phyloP scores from a whole-genome alignment of 2,329 filamentous ascomycete genomes.

The Verticillium nubilum region DNA sequence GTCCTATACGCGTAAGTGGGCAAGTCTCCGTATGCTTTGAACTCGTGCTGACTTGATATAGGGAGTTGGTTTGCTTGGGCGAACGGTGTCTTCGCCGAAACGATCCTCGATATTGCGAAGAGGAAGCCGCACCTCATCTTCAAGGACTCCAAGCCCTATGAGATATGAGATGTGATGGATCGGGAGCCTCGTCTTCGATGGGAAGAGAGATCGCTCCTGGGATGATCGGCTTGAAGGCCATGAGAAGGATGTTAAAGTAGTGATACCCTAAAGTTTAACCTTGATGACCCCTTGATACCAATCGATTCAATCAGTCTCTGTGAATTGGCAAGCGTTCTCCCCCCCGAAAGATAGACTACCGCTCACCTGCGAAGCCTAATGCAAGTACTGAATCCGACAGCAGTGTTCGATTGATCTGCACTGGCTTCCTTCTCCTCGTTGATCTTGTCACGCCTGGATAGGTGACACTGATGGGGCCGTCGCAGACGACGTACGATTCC shows the following conservation, averaged over 20 bases:
- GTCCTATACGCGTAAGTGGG: conserved; percentile 65
- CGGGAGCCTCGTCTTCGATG: not conserved
- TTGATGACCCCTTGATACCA: not conserved
- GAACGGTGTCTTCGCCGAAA: conserved; percentile 92
- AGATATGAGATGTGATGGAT: conserved; percentile 26
- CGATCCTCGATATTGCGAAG: conserved; percentile 82
- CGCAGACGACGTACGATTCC: no score
- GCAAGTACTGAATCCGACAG: no score
- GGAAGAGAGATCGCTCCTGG: not conserved
- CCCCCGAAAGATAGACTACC: no score
- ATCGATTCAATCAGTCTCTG: no score
- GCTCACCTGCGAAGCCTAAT: no score
- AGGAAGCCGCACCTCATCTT: conserved; percentile 87
- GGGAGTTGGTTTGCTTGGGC: conserved; percentile 95
- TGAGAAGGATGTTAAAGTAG: not conserved
- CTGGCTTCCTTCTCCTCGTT: no score
- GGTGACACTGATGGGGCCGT: no score
- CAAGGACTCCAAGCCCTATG: conserved; percentile 53
- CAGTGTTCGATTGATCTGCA: no score
- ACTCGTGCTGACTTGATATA: conserved; percentile 19
- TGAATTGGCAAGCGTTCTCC: no score
- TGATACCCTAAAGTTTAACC: not conserved
- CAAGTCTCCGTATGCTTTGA: not conserved
- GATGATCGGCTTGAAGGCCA: not conserved
- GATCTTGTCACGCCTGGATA: no score